A percentile compares a stretch with the other conserved stretches of the same genome.
phyloP scores from a whole-genome alignment of 2,329 filamentous ascomycete species.

The Aspergillus fumigatus region DNA sequence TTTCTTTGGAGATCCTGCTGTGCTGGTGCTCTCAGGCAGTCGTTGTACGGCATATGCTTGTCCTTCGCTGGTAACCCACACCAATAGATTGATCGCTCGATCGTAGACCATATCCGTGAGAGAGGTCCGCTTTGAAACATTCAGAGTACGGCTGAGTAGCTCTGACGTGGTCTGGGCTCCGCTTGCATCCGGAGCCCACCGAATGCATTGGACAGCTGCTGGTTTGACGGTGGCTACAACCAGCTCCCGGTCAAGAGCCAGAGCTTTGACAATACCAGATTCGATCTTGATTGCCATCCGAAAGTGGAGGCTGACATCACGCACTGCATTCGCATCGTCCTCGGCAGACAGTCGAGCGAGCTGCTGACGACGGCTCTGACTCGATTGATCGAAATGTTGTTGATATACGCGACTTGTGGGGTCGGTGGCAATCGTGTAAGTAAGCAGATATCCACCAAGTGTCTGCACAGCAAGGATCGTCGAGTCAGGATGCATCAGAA shows the following conservation, averaged over 20 bases:
- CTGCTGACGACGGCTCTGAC: slow-evolving; percentile 43
- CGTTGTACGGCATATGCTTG: slow-evolving; percentile 88
- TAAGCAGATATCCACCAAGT: slow-evolving; percentile 79
- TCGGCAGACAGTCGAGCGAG: slow-evolving; percentile 56
- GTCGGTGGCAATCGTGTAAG: slow-evolving; percentile 86
- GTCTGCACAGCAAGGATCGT: slow-evolving; percentile 91
- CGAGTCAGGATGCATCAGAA: slow-evolving; percentile 85
- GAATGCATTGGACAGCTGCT: slow-evolving; percentile 92
- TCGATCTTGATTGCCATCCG: slow-evolving; percentile 98
- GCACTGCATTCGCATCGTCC: slow-evolving; percentile 76
- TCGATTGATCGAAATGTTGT: slow-evolving; percentile 61
- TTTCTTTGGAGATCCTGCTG: slow-evolving; percentile 50
- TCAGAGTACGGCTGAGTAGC: slow-evolving; percentile 78
- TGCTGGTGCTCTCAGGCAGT: slow-evolving; percentile 38
- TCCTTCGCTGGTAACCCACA: slow-evolving; percentile 87
- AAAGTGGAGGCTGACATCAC: slow-evolving; percentile 86
- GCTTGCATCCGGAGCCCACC: slow-evolving; percentile 79
- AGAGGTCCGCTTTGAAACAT: slow-evolving; percentile 71
- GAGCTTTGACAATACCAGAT: slow-evolving; percentile 80
- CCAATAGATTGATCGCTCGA: slow-evolving; percentile 89
- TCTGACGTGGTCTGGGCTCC: slow-evolving; percentile 88
- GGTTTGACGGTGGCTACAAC: slow-evolving; percentile 88
- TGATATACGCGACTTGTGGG: slow-evolving; percentile 79
- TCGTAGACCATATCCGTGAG: slow-evolving; percentile 88
- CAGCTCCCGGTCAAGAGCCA: slow-evolving; percentile 88